Conservation (phyloP, 768 basidiomycete genomes). For the Rhodosporidiobolus sp. region DNA sequence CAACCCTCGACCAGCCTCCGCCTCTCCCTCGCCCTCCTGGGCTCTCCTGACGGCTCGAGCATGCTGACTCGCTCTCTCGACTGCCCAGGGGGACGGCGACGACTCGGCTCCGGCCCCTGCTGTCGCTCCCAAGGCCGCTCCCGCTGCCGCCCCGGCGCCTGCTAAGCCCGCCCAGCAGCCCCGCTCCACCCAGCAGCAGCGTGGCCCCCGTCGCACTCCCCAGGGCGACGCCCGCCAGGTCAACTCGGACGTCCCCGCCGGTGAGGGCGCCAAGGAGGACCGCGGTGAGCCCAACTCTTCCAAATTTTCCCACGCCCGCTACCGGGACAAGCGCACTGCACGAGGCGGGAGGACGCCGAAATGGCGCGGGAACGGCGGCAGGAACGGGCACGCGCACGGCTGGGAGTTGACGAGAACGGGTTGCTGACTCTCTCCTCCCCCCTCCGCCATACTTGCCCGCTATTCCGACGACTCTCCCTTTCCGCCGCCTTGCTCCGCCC, state of each 20-base stretch:
- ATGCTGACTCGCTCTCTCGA: not conserved
- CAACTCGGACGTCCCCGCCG: constrained; percentile 35
- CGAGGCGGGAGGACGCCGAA: not conserved
- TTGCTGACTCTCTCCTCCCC: too few species aligned
- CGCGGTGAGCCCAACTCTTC: constrained; percentile 23
- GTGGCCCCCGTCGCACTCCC: constrained; percentile 9
- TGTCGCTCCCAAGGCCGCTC: constrained; percentile 32
- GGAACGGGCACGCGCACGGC: not conserved
- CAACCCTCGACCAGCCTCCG: not conserved
- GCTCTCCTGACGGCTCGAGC: not conserved
- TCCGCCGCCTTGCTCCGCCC: not conserved
- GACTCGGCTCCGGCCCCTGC: constrained; percentile 28
- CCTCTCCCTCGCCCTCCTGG: not conserved
- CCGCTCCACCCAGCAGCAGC: constrained; percentile 6
- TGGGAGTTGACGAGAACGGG: too few species aligned
- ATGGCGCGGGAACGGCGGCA: not conserved
- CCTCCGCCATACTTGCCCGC: too few species aligned
- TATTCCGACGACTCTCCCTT: not conserved
- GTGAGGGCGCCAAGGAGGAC: constrained; percentile 40
- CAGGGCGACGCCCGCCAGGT: constrained; percentile 25
- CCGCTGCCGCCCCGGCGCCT: constrained; percentile 9
- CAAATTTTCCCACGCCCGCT: not conserved
- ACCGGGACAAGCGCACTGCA: not conserved
- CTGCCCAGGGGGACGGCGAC: constrained; percentile 27
- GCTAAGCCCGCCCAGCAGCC: constrained; percentile 14